Conservation (phyloP, 306 rosid species). For the Carpinus fangiana region DNA sequence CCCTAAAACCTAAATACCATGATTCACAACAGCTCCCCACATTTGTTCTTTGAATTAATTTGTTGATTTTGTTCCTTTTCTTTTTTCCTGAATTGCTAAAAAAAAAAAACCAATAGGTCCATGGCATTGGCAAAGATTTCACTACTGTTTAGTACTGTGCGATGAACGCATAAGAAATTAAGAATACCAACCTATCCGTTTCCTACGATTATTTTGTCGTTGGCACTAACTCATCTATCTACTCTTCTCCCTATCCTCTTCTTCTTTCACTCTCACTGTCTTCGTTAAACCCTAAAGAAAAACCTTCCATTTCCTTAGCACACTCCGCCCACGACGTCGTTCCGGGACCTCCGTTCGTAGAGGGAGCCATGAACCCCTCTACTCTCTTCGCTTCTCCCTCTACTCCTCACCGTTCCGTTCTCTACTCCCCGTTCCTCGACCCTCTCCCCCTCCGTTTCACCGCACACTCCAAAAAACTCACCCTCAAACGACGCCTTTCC, state of each 20-base stretch:
- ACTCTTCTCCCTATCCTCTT: conserved; percentile 26
- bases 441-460: conserved; percentile 43
- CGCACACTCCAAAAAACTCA: conserved; percentile 4
- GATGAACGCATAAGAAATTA: neutral
- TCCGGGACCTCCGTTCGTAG: neutral
- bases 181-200: neutral
- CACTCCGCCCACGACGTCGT: conserved; percentile 41
- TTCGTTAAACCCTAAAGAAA: conserved; percentile 58
- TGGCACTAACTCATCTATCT: neutral
- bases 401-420: conserved; percentile 33
- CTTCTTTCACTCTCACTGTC: conserved; percentile 4
- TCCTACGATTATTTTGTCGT: neutral
- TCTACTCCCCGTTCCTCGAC: conserved; percentile 43
- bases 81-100: too few species aligned
- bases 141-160: neutral
- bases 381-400: conserved; percentile 47
- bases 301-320: conserved; percentile 4
- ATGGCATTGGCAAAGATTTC: too few species aligned
- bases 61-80: too few species aligned
- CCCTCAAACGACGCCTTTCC: conserved; percentile 58
- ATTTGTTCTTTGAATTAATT: too few species aligned
- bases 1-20: too few species aligned
- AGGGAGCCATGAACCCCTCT: conserved; percentile 67
- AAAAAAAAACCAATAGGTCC: too few species aligned
- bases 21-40: too few species aligned